Base-by-base conservation (phyloP, 2,329 filamentous ascomycete species). In the Metarhizium rileyi region DNA sequence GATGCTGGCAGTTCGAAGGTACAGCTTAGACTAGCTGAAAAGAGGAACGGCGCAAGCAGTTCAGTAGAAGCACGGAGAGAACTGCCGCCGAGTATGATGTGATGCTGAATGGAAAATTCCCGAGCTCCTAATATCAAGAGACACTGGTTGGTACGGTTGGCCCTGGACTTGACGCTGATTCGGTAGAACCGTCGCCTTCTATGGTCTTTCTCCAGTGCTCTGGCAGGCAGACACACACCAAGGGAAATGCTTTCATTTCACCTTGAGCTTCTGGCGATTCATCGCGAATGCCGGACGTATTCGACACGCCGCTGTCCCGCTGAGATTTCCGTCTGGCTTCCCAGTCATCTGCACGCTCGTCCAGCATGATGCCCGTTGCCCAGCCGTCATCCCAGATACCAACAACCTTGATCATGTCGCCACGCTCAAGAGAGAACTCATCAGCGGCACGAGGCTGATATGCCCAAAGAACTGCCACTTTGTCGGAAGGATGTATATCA, bases 301-400 rank as follows among this genome's bases (percentile, higher is more conserved):
- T 86, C 43, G 89, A 96, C 41, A 97, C 87, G 50, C 93, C 93
- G 60, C 91, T 97, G 68, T 98, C 93, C 53, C 93, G 81, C 63
- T 95, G 90, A 30, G 82, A 73, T 60, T 87, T 83, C 59, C 81
- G 80, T 55, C 84, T 78, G 41, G 78, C 77, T 59, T 95, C 87
- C 83, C 89, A 96, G 55, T 96, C 88, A 53, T 97, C 91, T 2
- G 90, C 90, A 49, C 81, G 78, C 59, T 95, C 87, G 48, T 84
- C 77, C 50, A 95, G 72, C 63, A 94, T 77, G 49, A 96, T 78
- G 59, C 93, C 93, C 1, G 93, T 98, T 10, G 93, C 93, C 93
- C 93, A 98, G 44, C 93, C 93, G 65, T 98, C 93, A 61, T 98
- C 93, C 93, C 93, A 98, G 57, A 98, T 98, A 54, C 93, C 93